Conservation (phyloP, 805 yeast species). For the Ogataea trehalophila region DNA sequence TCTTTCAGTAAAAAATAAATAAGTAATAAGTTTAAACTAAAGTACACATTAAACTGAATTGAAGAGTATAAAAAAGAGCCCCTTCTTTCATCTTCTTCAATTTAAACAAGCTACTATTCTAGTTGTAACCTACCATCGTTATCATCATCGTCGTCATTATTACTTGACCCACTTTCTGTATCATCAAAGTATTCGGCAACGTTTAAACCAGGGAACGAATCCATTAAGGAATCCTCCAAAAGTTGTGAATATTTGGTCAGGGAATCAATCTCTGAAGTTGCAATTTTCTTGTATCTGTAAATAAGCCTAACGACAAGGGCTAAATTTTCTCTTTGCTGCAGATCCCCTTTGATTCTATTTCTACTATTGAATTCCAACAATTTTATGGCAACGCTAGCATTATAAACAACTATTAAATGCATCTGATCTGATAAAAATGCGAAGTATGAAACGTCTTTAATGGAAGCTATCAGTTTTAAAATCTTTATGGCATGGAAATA, state of each 20-base stretch:
- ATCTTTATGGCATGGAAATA: slow-evolving; percentile 37
- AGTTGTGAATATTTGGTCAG: slow-evolving; percentile 5
- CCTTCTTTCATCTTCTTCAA: slow-evolving; percentile 2
- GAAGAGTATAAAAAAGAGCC: neutral
- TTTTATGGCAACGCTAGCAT: slow-evolving; percentile 35
- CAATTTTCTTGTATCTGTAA: slow-evolving; percentile 12
- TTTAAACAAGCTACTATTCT: neutral
- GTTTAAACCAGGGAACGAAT: slow-evolving; percentile 5
- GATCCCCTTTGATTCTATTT: slow-evolving; percentile 2
- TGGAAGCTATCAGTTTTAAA: slow-evolving; percentile 35
- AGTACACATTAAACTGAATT: neutral
- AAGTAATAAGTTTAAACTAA: too few species aligned
- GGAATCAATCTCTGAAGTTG: slow-evolving; percentile 9
- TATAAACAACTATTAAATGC: slow-evolving; percentile 46
- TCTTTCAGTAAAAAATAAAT: too few species aligned
- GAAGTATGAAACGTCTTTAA: slow-evolving; percentile 48
- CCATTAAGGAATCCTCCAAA: slow-evolving; percentile 3
- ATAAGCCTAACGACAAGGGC: slow-evolving; percentile 7
- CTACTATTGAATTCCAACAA: slow-evolving; percentile 12
- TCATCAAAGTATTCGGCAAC: neutral
- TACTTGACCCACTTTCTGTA: slow-evolving; percentile 4
- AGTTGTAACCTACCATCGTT: neutral
- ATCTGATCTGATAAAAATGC: slow-evolving; percentile 69
- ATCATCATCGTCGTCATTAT: neutral
- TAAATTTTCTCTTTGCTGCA: slow-evolving; percentile 3